Conservation (phyloP, 805 yeast genomes). For the Wickerhamiella qilinensis region DNA sequence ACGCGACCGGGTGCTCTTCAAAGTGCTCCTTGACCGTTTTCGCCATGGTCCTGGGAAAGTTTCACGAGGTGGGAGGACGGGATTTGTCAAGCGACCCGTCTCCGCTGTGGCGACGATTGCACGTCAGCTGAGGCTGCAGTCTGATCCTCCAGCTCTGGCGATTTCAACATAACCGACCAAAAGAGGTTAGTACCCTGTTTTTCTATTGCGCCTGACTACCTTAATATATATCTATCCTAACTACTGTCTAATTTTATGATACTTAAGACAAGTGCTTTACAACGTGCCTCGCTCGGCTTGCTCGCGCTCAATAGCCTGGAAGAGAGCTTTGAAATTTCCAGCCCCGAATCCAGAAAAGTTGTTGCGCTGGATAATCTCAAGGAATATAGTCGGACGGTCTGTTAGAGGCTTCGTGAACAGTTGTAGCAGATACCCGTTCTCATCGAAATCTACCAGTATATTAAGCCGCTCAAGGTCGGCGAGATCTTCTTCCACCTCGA, state of each 20-base stretch:
- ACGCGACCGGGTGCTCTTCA: constrained; percentile 53
- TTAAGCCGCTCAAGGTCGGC: constrained; percentile 33
- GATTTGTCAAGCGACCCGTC: no score
- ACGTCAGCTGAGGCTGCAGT: no score
- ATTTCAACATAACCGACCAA: no score
- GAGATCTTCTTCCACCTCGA: constrained; percentile 37
- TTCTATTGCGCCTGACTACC: no score
- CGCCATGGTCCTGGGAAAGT: not conserved
- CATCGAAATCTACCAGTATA: constrained; percentile 64
- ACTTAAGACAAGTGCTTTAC: constrained; percentile 3
- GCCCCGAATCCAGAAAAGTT: constrained; percentile 81
- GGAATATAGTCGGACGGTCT: constrained; percentile 67
- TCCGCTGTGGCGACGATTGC: no score
- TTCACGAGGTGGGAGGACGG: no score
- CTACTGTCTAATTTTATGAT: no score
- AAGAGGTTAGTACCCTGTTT: no score
- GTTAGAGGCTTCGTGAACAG: constrained; percentile 61
- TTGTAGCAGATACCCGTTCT: constrained; percentile 61
- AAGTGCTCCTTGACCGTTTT: constrained; percentile 11
- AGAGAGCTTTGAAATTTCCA: constrained; percentile 71
- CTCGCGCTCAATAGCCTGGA: constrained; percentile 66
- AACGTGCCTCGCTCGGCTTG: constrained; percentile 54
- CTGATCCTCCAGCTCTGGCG: no score
- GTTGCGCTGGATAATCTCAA: constrained; percentile 66
- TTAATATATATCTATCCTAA: no score